Base-by-base conservation (phyloP, 192 early-diverging fungal genomes). In the Coemansia sp. region DNA sequence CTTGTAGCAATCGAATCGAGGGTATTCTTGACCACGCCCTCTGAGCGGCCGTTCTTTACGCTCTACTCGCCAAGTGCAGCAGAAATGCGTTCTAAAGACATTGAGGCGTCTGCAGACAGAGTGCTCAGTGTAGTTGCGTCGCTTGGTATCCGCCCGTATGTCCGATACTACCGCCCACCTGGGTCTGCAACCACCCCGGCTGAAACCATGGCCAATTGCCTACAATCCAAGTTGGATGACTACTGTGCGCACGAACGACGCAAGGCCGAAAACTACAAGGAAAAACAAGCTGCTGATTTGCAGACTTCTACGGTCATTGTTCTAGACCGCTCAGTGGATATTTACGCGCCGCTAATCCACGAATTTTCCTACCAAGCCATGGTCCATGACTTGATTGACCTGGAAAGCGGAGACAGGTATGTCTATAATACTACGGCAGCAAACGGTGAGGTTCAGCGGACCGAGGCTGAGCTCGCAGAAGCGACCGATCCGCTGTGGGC, bases 301-400 rank as follows among this genome's bases (percentile, higher is more conserved):
- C 47, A 66, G 10, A 18, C 75, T 77, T 89, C 94, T 20, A 89
- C 94, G 3, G 67, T 98, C 31, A 88, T 99, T 43, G 87, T 99
- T 55, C 75, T 94, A 12, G 98, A 99, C 70, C 87, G 98, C 27
- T 91, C 93, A 0, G 86, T 98, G 33, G 98, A 99, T 78, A 82
- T 93, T 69, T 90, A 90, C 46, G 88, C 94, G 9, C 95, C 98
- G 1, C 85, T 98, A 15, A 68, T 98, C 24, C 97, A 98, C 76
- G 98, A 99, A 73, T 95, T 98, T 46, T 96, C 96, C 2, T 99
- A 99, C 73, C 98, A 99, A 71, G 95, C 96, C 3, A 95, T 97
- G 91, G 89, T 94, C 36, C 91, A 94, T 66, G 98, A 99, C 72
- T 79, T 99, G 65, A 64, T 99, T 11, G 79, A 75, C 18, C 53